Evolutionary conservation across 768 basidiomycete species (phyloP), one percentile per base, ranked within the genome.

Genomic region (Xerocomellus amylosporus): DNA sequence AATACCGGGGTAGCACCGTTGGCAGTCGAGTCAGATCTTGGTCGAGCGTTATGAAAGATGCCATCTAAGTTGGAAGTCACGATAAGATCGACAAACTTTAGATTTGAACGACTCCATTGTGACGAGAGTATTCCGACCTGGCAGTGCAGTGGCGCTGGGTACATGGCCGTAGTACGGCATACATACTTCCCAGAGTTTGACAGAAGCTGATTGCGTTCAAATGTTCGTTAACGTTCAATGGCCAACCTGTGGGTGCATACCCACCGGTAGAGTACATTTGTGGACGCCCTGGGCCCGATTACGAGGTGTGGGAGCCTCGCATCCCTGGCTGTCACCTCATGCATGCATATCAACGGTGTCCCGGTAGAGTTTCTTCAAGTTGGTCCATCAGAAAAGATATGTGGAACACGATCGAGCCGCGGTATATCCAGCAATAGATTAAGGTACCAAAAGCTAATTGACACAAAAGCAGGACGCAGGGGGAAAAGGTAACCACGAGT

Each of bases 371-470:
- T 55, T 19, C 12, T 49, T n/a, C n/a, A n/a, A n/a, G n/a, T n/a
- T 33, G 13, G 14, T 4, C 24, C 48, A 49, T 58, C 55, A 55
- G 52, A 63, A 52, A 49, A 24, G 43, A 45, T 50, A 15, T 17
- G 40, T 30, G 45, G 41, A 56, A 51, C 54, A 53, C 38, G 49
- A 46, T 51, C 58, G 19, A 48, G 53, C 49, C 58, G 51, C 44
- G 53, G 54, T 60, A 56, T 63, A 66, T 64, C 57, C 58, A 60
- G 51, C 40, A 51, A 40, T 59, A 65, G 50, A 67, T 60, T 60
- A 57, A 59, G 54, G 53, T 38, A 60, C 55, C 46, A 43, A 48
- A 44, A 26, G 44, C 54, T 53, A 49, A 51, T 47, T 53, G 48
- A 59, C 53, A 59, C 55, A 46, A n/a, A 51, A 40, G 46, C 30